Percentiles rank a stretch among this genome's conserved stretches.
These are phyloP conservation scores for Boletus subcaerulescens DNA, from an alignment of 768 basidiomycete genomes.

Conservation along the genomic window DNA sequence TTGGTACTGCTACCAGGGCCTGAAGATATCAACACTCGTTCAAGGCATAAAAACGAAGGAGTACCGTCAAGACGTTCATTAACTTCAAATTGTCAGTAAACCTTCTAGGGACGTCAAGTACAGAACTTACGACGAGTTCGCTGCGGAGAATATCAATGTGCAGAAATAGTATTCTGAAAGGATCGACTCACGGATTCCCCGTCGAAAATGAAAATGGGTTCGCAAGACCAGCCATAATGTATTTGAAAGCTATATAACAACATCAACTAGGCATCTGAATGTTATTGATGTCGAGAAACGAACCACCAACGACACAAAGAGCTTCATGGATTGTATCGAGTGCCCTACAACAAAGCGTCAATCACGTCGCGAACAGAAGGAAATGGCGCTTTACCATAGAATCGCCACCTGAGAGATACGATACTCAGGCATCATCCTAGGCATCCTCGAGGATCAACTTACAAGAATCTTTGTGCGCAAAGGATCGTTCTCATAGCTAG, in stretches of 20 bases:
- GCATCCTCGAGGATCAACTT: neutral
- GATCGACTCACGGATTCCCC: neutral
- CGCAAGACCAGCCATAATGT: neutral
- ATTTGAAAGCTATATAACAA: neutral
- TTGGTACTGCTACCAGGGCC: neutral
- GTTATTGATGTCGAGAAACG: neutral
- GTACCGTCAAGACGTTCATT: conserved; percentile 1
- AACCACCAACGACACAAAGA: conserved; percentile 5
- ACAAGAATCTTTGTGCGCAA: neutral
- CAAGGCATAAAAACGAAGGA: neutral
- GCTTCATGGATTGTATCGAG: conserved; percentile 5
- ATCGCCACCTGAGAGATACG: neutral
- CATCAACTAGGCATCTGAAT: neutral
- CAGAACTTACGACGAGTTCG: conserved; percentile 2
- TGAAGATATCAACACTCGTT: neutral
- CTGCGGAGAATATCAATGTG: neutral
- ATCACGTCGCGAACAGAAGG: neutral
- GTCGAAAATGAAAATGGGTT: neutral
- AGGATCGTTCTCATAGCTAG: conserved; percentile 8
- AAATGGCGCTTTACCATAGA: neutral
- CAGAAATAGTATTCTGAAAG: neutral
- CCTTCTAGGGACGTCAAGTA: neutral
- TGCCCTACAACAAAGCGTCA: neutral
- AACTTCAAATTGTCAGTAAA: conserved; percentile 1
- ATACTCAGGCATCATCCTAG: neutral